These are phyloP conservation scores for Trametes hirsuta DNA, from an alignment of 1,284 basidiomycete genomes.

Conservation along the genomic window DNA sequence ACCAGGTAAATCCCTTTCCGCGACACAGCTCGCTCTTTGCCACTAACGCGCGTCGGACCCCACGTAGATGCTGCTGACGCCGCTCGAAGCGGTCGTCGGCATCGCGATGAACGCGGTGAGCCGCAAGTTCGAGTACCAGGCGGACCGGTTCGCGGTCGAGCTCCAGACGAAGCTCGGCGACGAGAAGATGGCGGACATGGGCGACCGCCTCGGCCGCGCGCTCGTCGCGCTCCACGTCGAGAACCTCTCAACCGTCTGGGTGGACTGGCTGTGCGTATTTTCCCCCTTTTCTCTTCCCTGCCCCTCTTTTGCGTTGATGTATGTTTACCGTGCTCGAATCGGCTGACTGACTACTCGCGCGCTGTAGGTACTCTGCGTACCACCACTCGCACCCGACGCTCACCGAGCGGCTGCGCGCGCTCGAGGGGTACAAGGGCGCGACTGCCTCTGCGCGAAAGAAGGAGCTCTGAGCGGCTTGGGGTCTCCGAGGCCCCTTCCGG, in stretches of 20 bases:
- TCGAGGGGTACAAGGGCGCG: constrained; percentile 58
- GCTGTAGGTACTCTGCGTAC: constrained; percentile 80
- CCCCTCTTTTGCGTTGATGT: no score
- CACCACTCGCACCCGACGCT: constrained; percentile 93
- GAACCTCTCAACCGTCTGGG: constrained; percentile 90
- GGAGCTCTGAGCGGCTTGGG: constrained; percentile 16
- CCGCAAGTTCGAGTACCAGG: constrained; percentile 88
- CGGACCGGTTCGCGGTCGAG: constrained; percentile 81
- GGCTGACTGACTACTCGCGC: background rate
- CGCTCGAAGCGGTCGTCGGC: constrained; percentile 78
- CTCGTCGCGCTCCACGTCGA: constrained; percentile 86
- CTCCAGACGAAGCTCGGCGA: constrained; percentile 53
- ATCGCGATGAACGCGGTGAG: constrained; percentile 83
- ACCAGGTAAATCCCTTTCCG: constrained; percentile 54
- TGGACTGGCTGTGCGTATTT: constrained; percentile 78
- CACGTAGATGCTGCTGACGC: constrained; percentile 77
- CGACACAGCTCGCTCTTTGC: background rate
- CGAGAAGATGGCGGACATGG: constrained; percentile 69
- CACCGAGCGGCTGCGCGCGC: constrained; percentile 80
- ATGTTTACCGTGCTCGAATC: no score
- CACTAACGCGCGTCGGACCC: background rate
- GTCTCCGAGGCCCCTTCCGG: no score
- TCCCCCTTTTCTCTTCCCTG: background rate
- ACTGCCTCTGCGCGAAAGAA: constrained; percentile 36
- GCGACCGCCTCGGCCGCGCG: constrained; percentile 78